phyloP scores from a whole-genome alignment of 208 protist species.

The Acanthamoeba royreba region DNA sequence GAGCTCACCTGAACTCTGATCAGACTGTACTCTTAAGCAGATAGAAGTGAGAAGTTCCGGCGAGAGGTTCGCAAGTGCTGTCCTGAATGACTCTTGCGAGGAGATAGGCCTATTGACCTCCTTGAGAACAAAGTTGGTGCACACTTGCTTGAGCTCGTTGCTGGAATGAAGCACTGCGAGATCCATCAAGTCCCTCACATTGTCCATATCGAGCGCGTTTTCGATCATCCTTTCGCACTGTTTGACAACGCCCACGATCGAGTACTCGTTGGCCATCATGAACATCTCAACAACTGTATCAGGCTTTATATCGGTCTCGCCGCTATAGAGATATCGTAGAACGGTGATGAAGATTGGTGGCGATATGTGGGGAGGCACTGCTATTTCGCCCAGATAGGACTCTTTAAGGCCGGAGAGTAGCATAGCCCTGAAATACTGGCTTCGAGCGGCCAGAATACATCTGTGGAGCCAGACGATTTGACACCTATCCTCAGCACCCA shows the following conservation, averaged over 20 bases:
- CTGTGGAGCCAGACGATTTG: background rate
- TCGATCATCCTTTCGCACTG: background rate
- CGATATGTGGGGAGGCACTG: background rate
- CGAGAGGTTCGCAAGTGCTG: background rate
- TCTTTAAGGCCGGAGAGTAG: background rate
- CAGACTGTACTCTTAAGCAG: background rate
- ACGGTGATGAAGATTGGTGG: background rate
- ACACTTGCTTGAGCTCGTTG: background rate
- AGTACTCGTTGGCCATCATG: background rate
- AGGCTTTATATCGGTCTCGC: background rate
- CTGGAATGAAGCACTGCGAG: background rate
- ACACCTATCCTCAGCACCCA: background rate
- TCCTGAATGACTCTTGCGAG: background rate
- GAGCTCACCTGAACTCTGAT: too few relatives aligned
- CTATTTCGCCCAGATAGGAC: background rate
- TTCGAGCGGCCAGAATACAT: background rate
- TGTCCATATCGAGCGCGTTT: background rate
- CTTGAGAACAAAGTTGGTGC: background rate
- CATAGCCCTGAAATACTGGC: background rate
- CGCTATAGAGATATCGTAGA: background rate
- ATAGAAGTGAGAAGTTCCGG: background rate
- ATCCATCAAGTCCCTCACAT: background rate
- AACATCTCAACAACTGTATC: background rate
- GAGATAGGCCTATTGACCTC: background rate
- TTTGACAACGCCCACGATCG: background rate